Percentiles rank a stretch among this genome's conserved stretches.
Evolutionary conservation across 2,329 filamentous ascomycete species (phyloP).

Genomic region (Graphilbum fragrans): DNA sequence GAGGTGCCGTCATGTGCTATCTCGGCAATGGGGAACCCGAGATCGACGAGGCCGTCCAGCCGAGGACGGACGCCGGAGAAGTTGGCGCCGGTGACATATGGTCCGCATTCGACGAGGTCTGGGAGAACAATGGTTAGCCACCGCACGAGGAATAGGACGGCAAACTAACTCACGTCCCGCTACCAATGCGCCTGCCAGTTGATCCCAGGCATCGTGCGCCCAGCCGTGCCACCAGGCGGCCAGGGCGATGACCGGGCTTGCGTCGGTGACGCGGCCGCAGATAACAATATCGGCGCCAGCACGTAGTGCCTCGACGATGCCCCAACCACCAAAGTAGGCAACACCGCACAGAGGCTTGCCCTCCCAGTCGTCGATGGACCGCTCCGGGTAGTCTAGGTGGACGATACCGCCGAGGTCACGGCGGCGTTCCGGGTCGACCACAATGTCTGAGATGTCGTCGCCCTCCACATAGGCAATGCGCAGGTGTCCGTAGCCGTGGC

Average conservation of each 20-base stretch:
- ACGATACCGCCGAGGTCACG: not conserved
- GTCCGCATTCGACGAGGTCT: slow-evolving; percentile 39
- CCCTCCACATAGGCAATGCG: slow-evolving; percentile 31
- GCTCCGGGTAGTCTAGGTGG: slow-evolving; percentile 1
- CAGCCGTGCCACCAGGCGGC: slow-evolving; percentile 45
- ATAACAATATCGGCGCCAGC: slow-evolving; percentile 33
- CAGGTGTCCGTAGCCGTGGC: slow-evolving; percentile 11
- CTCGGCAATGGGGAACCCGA: slow-evolving; percentile 26
- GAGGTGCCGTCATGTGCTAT: slow-evolving; percentile 19
- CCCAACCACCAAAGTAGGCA: slow-evolving; percentile 38
- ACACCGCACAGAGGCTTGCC: slow-evolving; percentile 22
- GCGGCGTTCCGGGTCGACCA: slow-evolving; percentile 1
- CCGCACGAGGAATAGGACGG: not conserved
- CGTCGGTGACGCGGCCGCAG: slow-evolving; percentile 26
- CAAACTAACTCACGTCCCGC: slow-evolving; percentile 20
- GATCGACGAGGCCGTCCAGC: slow-evolving; percentile 15
- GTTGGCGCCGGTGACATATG: slow-evolving; percentile 42
- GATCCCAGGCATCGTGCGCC: slow-evolving; percentile 32
- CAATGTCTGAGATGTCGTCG: slow-evolving; percentile 25
- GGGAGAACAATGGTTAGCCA: slow-evolving; percentile 13
- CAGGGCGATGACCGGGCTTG: slow-evolving; percentile 40
- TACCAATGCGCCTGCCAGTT: slow-evolving; percentile 35
- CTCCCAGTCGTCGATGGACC: not conserved
- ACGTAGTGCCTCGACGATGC: slow-evolving; percentile 29
- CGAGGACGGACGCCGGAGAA: slow-evolving; percentile 36